phyloP scores from a whole-genome alignment of 768 basidiomycete species.

The Tylopilus felleus region DNA sequence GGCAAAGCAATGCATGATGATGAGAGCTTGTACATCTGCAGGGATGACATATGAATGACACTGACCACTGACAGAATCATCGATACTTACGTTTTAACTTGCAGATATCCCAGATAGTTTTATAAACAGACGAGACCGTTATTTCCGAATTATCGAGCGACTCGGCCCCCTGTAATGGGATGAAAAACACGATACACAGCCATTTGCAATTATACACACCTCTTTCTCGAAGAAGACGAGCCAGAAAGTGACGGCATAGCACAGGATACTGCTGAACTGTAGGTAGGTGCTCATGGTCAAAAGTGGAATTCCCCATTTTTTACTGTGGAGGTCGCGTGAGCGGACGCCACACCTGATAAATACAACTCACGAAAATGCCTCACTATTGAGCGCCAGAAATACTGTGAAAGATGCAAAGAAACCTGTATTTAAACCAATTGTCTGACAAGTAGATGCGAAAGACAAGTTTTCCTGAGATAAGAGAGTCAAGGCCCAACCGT shows the following conservation, averaged over 20 bases:
- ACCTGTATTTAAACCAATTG: conserved; percentile 93
- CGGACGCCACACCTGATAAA: not conserved
- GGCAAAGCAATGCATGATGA: conserved; percentile 82
- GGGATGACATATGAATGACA: not conserved
- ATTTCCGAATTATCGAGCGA: conserved; percentile 73
- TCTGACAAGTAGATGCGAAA: conserved; percentile 97
- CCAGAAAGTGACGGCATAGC: conserved; percentile 85
- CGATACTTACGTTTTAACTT: conserved; percentile 72
- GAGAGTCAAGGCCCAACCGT: conserved; percentile 83
- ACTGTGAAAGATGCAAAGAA: conserved; percentile 97
- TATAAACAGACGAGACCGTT: conserved; percentile 87
- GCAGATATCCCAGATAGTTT: conserved; percentile 92
- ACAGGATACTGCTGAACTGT: conserved; percentile 80
- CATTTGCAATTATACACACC: conserved; percentile 40
- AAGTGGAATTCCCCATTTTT: conserved; percentile 74
- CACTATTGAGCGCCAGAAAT: conserved; percentile 94
- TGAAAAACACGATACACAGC: not conserved
- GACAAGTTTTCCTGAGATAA: conserved; percentile 92
- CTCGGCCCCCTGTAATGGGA: conserved; percentile 62
- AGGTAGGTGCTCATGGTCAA: conserved; percentile 77
- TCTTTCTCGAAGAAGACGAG: conserved; percentile 86
- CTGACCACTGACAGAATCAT: not conserved
- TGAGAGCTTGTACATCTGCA: conserved; percentile 85
- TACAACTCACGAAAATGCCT: conserved; percentile 73
- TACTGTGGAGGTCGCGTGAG: conserved; percentile 36